Conservation (phyloP, 129 eudicot species). For the Deinandra increscens region DNA sequence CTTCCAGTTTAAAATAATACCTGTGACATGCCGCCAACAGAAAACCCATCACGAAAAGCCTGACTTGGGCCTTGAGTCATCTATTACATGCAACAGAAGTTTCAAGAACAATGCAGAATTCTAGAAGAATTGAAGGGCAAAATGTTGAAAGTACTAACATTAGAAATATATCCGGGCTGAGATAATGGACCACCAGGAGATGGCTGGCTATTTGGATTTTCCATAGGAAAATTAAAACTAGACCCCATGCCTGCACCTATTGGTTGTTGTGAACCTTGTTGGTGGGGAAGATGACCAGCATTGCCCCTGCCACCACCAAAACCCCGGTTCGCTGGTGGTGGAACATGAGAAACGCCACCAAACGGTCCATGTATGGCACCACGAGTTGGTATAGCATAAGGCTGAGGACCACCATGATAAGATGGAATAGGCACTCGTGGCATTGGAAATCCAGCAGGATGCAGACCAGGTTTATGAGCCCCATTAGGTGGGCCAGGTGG, state of each 20-base stretch:
- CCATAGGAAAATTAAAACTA: conserved; percentile 66
- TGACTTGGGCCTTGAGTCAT: conserved; percentile 82
- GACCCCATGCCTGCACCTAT: conserved; percentile 68
- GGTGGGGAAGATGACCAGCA: conserved; percentile 78
- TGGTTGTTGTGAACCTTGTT: conserved; percentile 58
- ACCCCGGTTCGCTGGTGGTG: conserved; percentile 75
- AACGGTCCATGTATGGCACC: conserved; percentile 89
- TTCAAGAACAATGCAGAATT: background rate
- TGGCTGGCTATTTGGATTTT: conserved; percentile 76
- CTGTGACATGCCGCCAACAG: conserved; percentile 99
- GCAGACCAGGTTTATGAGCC: conserved; percentile 71
- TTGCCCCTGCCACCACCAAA: conserved; percentile 88
- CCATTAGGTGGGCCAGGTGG: conserved; percentile 83
- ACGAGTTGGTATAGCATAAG: conserved; percentile 86
- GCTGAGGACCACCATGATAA: conserved; percentile 88
- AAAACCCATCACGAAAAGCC: conserved; percentile 84
- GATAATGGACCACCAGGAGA: conserved; percentile 83
- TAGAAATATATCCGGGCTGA: conserved; percentile 85
- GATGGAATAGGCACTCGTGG: conserved; percentile 75
- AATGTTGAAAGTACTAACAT: conserved; percentile 41
- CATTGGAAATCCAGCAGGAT: conserved; percentile 74
- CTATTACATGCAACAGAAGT: conserved; percentile 30
- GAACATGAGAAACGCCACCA: conserved; percentile 78
- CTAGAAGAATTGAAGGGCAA: background rate
- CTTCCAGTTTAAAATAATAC: conserved; percentile 29